These are phyloP conservation scores for Physcia stellaris DNA, from an alignment of 495 filamentous ascomycete species.

Conservation along the genomic window DNA sequence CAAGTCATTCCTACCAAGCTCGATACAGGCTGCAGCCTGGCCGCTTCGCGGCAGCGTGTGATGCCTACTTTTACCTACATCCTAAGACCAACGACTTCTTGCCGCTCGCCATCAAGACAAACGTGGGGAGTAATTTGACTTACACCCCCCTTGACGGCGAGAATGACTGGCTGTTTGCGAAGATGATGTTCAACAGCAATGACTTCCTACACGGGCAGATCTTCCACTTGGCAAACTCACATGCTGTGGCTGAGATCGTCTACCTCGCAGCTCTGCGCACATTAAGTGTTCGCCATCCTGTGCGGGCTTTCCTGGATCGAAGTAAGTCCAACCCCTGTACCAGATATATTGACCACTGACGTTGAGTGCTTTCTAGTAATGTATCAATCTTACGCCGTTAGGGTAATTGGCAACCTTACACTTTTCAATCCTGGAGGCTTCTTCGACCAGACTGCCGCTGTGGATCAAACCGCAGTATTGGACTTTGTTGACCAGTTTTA, in stretches of 20 bases:
- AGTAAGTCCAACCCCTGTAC: slow-evolving; percentile 15
- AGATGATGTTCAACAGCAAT: slow-evolving; percentile 26
- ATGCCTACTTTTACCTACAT: slow-evolving; percentile 24
- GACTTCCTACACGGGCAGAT: slow-evolving; percentile 19
- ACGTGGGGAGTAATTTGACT: slow-evolving; percentile 19
- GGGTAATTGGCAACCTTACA: slow-evolving; percentile 11
- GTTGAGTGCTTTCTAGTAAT: slow-evolving; percentile 4
- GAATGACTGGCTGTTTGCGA: slow-evolving; percentile 26
- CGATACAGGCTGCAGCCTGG: slow-evolving; percentile 9
- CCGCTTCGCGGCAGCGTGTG: slow-evolving; percentile 20
- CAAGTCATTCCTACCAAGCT: slow-evolving; percentile 20
- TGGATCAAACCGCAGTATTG: slow-evolving; percentile 8
- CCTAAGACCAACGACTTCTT: slow-evolving; percentile 20
- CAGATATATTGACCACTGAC: neutral
- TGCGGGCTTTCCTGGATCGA: slow-evolving; percentile 19
- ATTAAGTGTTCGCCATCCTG: slow-evolving; percentile 19
- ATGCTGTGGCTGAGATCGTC: slow-evolving; percentile 21
- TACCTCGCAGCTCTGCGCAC: slow-evolving; percentile 23
- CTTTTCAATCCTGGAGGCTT: slow-evolving; percentile 18
- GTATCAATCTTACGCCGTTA: slow-evolving; percentile 11
- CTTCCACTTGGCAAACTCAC: slow-evolving; percentile 20
- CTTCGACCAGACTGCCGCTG: slow-evolving; percentile 19
- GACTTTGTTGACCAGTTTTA: slow-evolving; percentile 15
- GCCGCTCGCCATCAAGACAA: slow-evolving; percentile 24
- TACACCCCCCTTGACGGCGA: slow-evolving; percentile 24